phyloP scores from a whole-genome alignment of 768 basidiomycete genomes.

The Mycena amicta region DNA sequence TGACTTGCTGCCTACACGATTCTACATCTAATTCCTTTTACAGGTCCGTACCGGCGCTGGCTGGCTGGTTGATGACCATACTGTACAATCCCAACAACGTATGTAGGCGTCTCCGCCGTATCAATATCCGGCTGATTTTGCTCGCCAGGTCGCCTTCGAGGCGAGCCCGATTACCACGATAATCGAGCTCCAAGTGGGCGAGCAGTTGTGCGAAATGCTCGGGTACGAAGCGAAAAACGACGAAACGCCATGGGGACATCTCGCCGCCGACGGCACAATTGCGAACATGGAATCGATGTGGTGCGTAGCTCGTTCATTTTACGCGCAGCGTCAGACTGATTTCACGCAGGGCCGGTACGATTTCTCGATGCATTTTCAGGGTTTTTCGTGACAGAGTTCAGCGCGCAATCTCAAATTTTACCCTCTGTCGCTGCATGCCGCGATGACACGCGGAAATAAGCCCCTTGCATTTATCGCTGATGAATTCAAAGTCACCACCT shows the following conservation, averaged over 20 bases:
- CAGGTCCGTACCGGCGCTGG: conserved; percentile 32
- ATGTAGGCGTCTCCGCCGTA: no score
- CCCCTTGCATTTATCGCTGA: conserved; percentile 34
- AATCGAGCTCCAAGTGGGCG: conserved; percentile 41
- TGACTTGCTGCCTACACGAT: no score
- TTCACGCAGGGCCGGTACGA: background rate
- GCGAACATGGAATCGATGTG: conserved; percentile 53
- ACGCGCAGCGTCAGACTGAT: no score
- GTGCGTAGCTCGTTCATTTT: conserved; percentile 24
- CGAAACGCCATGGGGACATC: conserved; percentile 45
- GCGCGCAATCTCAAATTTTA: conserved; percentile 53
- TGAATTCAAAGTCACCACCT: conserved; percentile 34
- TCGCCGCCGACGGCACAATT: conserved; percentile 45
- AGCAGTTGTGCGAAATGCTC: conserved; percentile 42
- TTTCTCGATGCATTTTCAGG: no score
- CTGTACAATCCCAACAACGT: conserved; percentile 49
- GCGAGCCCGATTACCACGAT: conserved; percentile 41
- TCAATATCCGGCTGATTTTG: no score
- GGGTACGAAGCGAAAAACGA: conserved; percentile 29
- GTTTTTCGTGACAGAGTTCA: no score
- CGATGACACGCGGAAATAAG: conserved; percentile 29
- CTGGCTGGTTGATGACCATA: conserved; percentile 31
- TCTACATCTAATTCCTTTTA: no score
- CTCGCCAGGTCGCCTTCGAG: conserved; percentile 43
- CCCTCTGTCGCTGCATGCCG: conserved; percentile 39